A percentile compares a stretch with the other conserved stretches of the same genome.
These are phyloP conservation scores for Leccinum imitatum DNA, from an alignment of 768 basidiomycete genomes.

Conservation along the genomic window DNA sequence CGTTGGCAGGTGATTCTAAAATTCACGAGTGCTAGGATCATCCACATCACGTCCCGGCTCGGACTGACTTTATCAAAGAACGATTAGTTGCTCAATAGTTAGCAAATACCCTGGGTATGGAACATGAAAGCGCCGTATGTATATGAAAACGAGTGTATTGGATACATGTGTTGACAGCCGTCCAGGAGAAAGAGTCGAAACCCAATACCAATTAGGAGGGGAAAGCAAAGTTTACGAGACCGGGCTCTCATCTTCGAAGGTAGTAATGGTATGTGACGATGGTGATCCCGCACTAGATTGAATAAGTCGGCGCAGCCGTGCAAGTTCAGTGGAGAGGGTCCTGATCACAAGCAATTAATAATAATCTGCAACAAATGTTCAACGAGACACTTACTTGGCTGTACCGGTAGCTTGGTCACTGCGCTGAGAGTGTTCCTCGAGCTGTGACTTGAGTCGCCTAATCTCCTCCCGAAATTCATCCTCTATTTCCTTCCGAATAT, in stretches of 20 bases:
- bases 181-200: constrained; percentile 20
- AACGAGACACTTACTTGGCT: constrained; percentile 49
- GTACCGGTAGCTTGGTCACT: constrained; percentile 58
- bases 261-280: constrained; percentile 13
- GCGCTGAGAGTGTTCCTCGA: constrained; percentile 54
- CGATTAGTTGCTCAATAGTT: constrained; percentile 15
- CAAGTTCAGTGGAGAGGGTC: constrained; percentile 59
- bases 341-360: constrained; percentile 33
- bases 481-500: constrained; percentile 57
- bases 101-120: constrained; percentile 27
- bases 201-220: not conserved
- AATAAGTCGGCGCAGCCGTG: constrained; percentile 72
- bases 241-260: constrained; percentile 11
- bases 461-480: constrained; percentile 61
- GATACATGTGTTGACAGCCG: constrained; percentile 33
- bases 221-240: constrained; percentile 13
- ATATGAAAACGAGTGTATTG: constrained; percentile 29
- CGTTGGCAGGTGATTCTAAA: constrained; percentile 2
- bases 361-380: not conserved
- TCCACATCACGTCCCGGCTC: not conserved
- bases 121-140: constrained; percentile 25
- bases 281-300: constrained; percentile 46
- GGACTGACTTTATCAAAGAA: not conserved
- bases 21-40: not conserved
- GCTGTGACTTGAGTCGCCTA: constrained; percentile 46